Percentiles rank a stretch among this genome's conserved stretches.
phyloP scores from a whole-genome alignment of 2,329 filamentous ascomycete species.

The Arthrobotrys sinensis region DNA sequence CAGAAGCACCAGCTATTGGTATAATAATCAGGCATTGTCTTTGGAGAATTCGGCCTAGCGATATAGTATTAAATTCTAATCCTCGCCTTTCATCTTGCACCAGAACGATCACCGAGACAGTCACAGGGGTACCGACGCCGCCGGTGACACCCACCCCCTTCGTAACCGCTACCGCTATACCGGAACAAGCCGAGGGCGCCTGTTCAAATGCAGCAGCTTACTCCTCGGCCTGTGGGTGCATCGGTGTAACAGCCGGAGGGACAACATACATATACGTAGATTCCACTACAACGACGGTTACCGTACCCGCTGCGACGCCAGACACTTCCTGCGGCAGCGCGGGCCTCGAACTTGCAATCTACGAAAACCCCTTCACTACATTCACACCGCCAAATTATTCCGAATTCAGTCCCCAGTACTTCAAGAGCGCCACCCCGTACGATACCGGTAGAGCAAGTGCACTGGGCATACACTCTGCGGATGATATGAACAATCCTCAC shows the following conservation, averaged over 20 bases:
- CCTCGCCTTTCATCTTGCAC: conserved; percentile 5
- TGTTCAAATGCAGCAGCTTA: conserved; percentile 36
- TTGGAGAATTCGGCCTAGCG: neutral
- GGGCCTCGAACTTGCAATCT: conserved; percentile 41
- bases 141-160: neutral
- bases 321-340: conserved; percentile 37
- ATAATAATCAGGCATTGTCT: neutral
- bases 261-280: conserved; percentile 35
- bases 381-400: conserved; percentile 11
- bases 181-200: conserved; percentile 17
- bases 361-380: conserved; percentile 27
- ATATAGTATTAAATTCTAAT: conserved; percentile 9
- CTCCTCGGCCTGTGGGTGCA: conserved; percentile 30
- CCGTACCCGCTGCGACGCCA: conserved; percentile 15
- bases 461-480: conserved; percentile 21
- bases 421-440: conserved; percentile 31
- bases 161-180: conserved; percentile 34
- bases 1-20: neutral
- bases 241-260: conserved; percentile 30
- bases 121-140: neutral
- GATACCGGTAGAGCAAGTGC: conserved; percentile 3
- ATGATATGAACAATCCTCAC: conserved; percentile 22
- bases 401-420: conserved; percentile 30
- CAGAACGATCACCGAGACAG: conserved; percentile 32
- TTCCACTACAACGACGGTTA: conserved; percentile 7